Evolutionary conservation across 805 yeast genomes (phyloP).

Genomic region (Wickerhamomyces hampshirensis): DNA sequence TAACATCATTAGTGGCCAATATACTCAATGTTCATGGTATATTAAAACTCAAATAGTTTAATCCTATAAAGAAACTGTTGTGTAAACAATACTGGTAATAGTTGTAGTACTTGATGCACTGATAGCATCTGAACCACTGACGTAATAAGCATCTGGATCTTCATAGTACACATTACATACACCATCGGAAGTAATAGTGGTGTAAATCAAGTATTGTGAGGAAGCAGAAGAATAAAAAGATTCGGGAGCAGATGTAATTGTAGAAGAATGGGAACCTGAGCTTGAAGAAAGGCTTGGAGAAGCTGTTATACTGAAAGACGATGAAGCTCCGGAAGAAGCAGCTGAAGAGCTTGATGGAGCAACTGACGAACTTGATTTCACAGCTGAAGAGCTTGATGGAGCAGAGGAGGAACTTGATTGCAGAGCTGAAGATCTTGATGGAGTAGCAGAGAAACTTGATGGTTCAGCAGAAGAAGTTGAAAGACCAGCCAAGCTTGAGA

Average conservation of each 20-base stretch:
- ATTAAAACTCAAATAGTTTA: not conserved
- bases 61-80: conserved; percentile 13
- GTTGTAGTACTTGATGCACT: conserved; percentile 26
- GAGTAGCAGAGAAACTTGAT: conserved; percentile 1
- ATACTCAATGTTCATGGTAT: not conserved
- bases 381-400: conserved; percentile 3
- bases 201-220: conserved; percentile 13
- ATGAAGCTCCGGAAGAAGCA: conserved; percentile 1
- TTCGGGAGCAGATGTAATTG: conserved; percentile 12
- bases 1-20: conserved; percentile 2
- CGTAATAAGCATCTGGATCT: conserved; percentile 19
- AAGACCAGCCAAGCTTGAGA: conserved; percentile 1
- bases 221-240: conserved; percentile 5
- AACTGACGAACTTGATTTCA: conserved; percentile 2
- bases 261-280: conserved; percentile 8
- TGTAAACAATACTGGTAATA: conserved; percentile 19
- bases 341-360: conserved; percentile 1
- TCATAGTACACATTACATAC: conserved; percentile 26
- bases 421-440: conserved; percentile 2
- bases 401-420: conserved; percentile 1
- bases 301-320: conserved; percentile 8
- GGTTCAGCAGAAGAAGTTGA: conserved; percentile 3
- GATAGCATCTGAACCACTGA: conserved; percentile 24
- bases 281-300: conserved; percentile 5
- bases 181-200: conserved; percentile 21